These are phyloP conservation scores for Aureococcus anophagefferens DNA, from an alignment of 108 stramenopile species.

Conservation along the genomic window DNA sequence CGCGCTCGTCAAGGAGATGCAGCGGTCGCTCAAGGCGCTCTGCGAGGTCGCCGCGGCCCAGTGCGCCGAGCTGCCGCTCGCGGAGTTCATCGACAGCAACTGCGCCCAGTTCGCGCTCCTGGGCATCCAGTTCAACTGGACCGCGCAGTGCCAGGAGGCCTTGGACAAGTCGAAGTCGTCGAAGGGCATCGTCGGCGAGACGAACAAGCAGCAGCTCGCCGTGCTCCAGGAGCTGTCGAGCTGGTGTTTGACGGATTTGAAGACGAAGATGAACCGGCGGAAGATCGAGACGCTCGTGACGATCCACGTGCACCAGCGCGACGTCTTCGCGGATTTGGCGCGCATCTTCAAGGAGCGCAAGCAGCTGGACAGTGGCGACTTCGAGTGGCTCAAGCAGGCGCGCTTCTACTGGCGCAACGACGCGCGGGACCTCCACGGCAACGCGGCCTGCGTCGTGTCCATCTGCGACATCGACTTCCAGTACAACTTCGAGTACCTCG, in stretches of 20 bases:
- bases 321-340: constrained; percentile 36
- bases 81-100: constrained; percentile 36
- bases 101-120: constrained; percentile 52
- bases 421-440: neutral
- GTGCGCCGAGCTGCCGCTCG: constrained; percentile 28
- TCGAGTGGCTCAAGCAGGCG: constrained; percentile 51
- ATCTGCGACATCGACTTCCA: constrained; percentile 49
- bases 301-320: constrained; percentile 51
- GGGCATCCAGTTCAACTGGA: constrained; percentile 55
- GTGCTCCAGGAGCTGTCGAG: constrained; percentile 35
- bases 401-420: constrained; percentile 35
- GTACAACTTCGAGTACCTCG: constrained; percentile 40
- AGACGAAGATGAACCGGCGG: constrained; percentile 51
- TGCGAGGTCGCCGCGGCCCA: constrained; percentile 30
- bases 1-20: constrained; percentile 30
- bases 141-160: constrained; percentile 40
- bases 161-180: constrained; percentile 27
- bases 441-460: constrained; percentile 16
- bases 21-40: constrained; percentile 40
- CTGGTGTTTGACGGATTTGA: constrained; percentile 53
- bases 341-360: constrained; percentile 29
- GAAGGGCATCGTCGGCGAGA: constrained; percentile 41
- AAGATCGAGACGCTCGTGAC: constrained; percentile 57
- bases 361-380: constrained; percentile 24
- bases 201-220: constrained; percentile 30